Evolutionary conservation across 75 land plant genomes (phyloP), one percentile per base, ranked within the genome.

Genomic region (Adiantum capillusveneris): DNA sequence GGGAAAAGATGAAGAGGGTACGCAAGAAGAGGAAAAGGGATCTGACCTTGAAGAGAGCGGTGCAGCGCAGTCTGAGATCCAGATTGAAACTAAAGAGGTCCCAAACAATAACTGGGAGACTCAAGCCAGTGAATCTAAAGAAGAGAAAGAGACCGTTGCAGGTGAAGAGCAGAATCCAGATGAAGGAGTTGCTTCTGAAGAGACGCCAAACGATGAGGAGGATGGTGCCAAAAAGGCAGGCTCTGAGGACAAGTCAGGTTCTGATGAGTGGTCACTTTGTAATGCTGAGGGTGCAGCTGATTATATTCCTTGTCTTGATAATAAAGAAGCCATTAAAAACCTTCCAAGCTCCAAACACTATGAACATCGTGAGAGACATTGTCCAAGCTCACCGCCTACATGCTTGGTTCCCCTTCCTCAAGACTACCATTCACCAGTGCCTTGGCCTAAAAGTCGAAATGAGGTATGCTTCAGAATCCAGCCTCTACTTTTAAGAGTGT

Each of bases 231-330:
- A 26, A 11, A 55, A 29, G 11, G 34, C 18, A 34, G 37, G 9
- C 37, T 9, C 9, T 3, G 58, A 11, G n/a, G 43, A 31, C 5
- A 14, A 26, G 18, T 12, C 5, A 14, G 22, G 29, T 22, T 49
- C 29, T 14, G 60, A 72, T 16, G 68, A 43, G 12, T 94, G 98
- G 98, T 66, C 71, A 64, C 66, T 86, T 0, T 94, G 98, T 56
- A 79, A 74, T 52, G 79, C 60, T 34, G 76, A 80, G 7, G 80
- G 85, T 7, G 83, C 91, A 6, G 59, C 82, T 18, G 98, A 81
- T 29, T 84, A 77, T 63, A 81, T 84, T 2, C 87, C 87, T 30
- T 84, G 87, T 39, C 78, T 84, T 17, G 87, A 84, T 70, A 84
- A 84, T 58, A 66, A 74, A 53, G 62, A 77, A 50, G 81, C 65